Percentiles rank a stretch among this genome's conserved stretches.
These are phyloP conservation scores for Pythium coloratum DNA, from an alignment of 352 stramenopile species.

Conservation along the genomic window DNA sequence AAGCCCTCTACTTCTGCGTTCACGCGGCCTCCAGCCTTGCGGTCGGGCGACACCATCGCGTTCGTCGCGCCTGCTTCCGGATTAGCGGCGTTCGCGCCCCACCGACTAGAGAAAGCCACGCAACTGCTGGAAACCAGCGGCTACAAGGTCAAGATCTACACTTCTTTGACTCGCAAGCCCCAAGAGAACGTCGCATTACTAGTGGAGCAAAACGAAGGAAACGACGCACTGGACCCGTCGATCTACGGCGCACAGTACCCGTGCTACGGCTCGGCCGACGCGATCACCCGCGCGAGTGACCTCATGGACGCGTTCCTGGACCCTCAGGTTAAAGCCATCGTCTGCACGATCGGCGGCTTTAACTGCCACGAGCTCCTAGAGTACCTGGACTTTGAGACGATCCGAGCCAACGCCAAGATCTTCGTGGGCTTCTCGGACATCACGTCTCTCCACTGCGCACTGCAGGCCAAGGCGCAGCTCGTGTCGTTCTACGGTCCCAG, in stretches of 20 bases:
- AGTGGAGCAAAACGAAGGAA: background rate
- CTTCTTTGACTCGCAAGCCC: slow-evolving; percentile 35
- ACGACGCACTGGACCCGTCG: slow-evolving; percentile 12
- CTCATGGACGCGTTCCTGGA: slow-evolving; percentile 59
- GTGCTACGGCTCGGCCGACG: slow-evolving; percentile 54
- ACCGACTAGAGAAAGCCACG: slow-evolving; percentile 43
- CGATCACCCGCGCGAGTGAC: slow-evolving; percentile 39
- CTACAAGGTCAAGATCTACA: slow-evolving; percentile 50
- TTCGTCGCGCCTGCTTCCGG: slow-evolving; percentile 52
- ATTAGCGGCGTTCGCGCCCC: slow-evolving; percentile 39
- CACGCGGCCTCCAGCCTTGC: slow-evolving; percentile 30
- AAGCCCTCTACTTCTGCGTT: background rate
- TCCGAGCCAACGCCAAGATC: slow-evolving; percentile 47
- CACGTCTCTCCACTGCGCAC: slow-evolving; percentile 58
- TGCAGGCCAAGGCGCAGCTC: slow-evolving; percentile 41
- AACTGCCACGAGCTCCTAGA: slow-evolving; percentile 65
- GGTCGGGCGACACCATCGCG: slow-evolving; percentile 44
- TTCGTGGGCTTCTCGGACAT: slow-evolving; percentile 66
- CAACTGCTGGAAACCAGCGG: slow-evolving; percentile 35
- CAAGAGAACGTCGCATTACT: slow-evolving; percentile 33
- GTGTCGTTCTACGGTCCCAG: slow-evolving; percentile 66
- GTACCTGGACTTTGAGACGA: slow-evolving; percentile 53
- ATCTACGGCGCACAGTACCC: slow-evolving; percentile 25
- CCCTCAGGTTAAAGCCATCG: slow-evolving; percentile 38
- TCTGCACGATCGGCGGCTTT: slow-evolving; percentile 58